These are phyloP conservation scores for Pseudofabraea citricarpa DNA, from an alignment of 2,329 filamentous ascomycete genomes.

Conservation along the genomic window DNA sequence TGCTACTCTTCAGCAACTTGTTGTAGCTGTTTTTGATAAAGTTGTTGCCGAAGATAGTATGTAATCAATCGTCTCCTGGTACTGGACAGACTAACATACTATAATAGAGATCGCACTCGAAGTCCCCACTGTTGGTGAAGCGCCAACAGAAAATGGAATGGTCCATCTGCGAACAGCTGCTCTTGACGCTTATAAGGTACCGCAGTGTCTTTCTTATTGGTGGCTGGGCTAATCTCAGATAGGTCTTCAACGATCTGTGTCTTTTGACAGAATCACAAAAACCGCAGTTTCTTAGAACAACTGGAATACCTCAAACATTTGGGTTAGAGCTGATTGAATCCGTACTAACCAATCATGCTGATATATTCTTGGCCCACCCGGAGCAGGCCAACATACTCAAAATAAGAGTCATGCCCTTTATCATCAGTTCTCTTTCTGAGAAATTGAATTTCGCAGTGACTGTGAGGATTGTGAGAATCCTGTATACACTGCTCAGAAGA, in stretches of 20 bases:
- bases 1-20: conserved; percentile 91
- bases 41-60: conserved; percentile 76
- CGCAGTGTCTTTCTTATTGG: too few relatives aligned
- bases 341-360: conserved; percentile 78
- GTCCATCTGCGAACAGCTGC: conserved; percentile 70
- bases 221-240: too few relatives aligned
- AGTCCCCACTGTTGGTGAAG: conserved; percentile 58
- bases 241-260: conserved; percentile 87
- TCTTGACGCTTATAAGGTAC: conserved; percentile 75
- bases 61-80: conserved; percentile 27
- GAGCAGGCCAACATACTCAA: conserved; percentile 80
- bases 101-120: conserved; percentile 36
- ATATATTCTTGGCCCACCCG: conserved; percentile 70
- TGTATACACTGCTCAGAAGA: conserved; percentile 75
- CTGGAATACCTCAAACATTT: conserved; percentile 73
- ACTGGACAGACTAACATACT: conserved; percentile 7
- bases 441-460: conserved; percentile 76
- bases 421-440: conserved; percentile 73
- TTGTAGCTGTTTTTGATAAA: conserved; percentile 91
- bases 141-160: conserved; percentile 58
- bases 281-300: conserved; percentile 76
- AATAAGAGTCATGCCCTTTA: conserved; percentile 74
- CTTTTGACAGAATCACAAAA: conserved; percentile 80
- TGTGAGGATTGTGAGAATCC: conserved; percentile 74
- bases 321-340: conserved; percentile 90